A percentile compares a stretch with the other conserved stretches of the same genome.
Conservation (phyloP, 140 eudicot genomes). For the Stevia rebaudiana region DNA sequence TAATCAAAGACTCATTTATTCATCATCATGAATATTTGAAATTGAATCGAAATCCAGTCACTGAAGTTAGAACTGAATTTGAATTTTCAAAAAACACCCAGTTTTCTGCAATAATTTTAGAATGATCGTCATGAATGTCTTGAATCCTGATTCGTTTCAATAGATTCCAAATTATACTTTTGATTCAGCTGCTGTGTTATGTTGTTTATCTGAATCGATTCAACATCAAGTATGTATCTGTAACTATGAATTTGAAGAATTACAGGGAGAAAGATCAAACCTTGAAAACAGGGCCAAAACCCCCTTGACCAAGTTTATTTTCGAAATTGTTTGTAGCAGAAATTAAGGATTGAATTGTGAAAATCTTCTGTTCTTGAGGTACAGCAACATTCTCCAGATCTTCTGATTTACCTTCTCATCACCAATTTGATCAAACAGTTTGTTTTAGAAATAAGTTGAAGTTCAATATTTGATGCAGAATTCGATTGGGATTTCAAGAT, state of each 20-base stretch:
- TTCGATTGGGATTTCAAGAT: constrained; percentile 2
- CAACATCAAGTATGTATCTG: not conserved
- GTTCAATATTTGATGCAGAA: not conserved
- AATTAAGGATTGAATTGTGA: constrained; percentile 44
- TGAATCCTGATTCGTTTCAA: too few relatives aligned
- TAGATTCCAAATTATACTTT: not conserved
- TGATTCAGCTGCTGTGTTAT: not conserved
- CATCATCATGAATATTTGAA: not conserved
- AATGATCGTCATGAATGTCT: too few relatives aligned
- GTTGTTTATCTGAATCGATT: not conserved
- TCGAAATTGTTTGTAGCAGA: constrained; percentile 67
- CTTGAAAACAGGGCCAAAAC: constrained; percentile 96
- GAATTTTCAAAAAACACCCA: not conserved
- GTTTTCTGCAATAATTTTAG: too few relatives aligned
- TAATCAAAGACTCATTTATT: constrained; percentile 8
- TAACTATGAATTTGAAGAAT: not conserved
- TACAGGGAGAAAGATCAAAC: constrained; percentile 20
- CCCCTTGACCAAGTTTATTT: constrained; percentile 95
- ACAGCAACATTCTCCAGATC: constrained; percentile 52
- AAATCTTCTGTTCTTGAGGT: constrained; percentile 77
- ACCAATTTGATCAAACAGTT: constrained; percentile 7
- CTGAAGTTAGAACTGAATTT: not conserved
- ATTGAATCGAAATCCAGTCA: not conserved
- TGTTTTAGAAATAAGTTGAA: not conserved
- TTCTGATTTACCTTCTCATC: constrained; percentile 31